These are phyloP conservation scores for Starmerella cellae DNA, from an alignment of 805 yeast species.

Conservation along the genomic window DNA sequence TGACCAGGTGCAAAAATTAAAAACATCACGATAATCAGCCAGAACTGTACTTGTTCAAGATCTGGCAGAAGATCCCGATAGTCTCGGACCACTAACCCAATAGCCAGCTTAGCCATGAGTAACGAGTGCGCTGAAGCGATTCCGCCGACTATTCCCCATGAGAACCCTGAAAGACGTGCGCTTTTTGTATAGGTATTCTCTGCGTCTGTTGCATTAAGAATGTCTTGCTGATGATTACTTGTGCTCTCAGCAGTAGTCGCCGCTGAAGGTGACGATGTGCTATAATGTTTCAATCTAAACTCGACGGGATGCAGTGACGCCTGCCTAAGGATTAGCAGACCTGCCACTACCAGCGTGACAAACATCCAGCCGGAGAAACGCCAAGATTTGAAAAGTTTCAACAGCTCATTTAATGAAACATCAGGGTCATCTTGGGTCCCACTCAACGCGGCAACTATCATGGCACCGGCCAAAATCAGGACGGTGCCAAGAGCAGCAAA, in stretches of 20 bases:
- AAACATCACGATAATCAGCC: constrained; percentile 38
- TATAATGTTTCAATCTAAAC: not conserved
- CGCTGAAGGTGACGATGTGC: not conserved
- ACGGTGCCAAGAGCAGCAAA: constrained; percentile 51
- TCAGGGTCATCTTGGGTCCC: constrained; percentile 39
- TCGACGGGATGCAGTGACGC: not conserved
- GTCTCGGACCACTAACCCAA: constrained; percentile 48
- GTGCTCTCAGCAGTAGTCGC: not conserved
- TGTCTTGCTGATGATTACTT: not conserved
- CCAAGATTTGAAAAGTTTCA: constrained; percentile 31
- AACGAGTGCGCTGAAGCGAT: constrained; percentile 74
- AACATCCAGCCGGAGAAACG: constrained; percentile 48
- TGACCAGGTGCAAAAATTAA: constrained; percentile 49
- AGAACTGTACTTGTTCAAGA: constrained; percentile 33
- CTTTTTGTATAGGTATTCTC: not conserved
- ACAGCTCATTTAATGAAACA: constrained; percentile 37
- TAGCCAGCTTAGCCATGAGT: constrained; percentile 69
- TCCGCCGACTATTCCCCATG: constrained; percentile 60
- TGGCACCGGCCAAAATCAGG: constrained; percentile 59
- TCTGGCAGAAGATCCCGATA: constrained; percentile 28
- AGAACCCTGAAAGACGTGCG: constrained; percentile 33
- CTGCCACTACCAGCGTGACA: constrained; percentile 21
- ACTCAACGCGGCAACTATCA: constrained; percentile 64
- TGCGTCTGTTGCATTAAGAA: not conserved
- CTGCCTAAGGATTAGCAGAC: not conserved